Percentiles rank a stretch among this genome's conserved stretches.
Evolutionary conservation across 768 basidiomycete species (phyloP).

Genomic region (Leccinum uliginosum): DNA sequence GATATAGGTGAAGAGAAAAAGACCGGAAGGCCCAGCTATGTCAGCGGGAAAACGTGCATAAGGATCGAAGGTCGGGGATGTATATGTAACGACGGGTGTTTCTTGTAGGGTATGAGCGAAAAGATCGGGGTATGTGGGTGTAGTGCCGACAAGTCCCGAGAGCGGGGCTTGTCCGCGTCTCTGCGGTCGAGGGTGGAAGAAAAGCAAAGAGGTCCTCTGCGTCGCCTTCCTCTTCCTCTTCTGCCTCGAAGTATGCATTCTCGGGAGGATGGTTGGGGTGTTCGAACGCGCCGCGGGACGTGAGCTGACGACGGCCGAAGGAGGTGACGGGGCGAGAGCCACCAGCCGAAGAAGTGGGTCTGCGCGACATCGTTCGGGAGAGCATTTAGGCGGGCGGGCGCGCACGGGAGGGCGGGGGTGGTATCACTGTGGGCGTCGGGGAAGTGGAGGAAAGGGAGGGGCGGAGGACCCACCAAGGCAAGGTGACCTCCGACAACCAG

Average conservation of each 20-base stretch:
- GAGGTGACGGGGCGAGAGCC: slow-evolving; percentile 28
- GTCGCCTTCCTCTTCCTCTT: slow-evolving; percentile 71
- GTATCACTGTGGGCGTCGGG: neutral
- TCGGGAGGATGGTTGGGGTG: slow-evolving; percentile 14
- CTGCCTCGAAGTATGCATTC: slow-evolving; percentile 35
- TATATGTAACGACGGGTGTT: slow-evolving; percentile 34
- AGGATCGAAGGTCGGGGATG: slow-evolving; percentile 51
- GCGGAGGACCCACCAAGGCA: too few relatives aligned
- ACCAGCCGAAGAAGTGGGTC: slow-evolving; percentile 29
- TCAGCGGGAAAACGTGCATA: slow-evolving; percentile 40
- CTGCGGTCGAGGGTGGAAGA: slow-evolving; percentile 75
- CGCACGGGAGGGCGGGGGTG: neutral
- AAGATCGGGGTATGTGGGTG: slow-evolving; percentile 20
- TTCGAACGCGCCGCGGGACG: slow-evolving; percentile 15
- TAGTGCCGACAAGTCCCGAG: slow-evolving; percentile 21
- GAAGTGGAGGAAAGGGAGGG: too few relatives aligned
- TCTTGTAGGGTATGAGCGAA: slow-evolving; percentile 21
- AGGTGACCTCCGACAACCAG: too few relatives aligned
- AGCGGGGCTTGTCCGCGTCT: slow-evolving; percentile 23
- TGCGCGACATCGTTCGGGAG: slow-evolving; percentile 22
- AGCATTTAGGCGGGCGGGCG: neutral
- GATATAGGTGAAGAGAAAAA: slow-evolving; percentile 28
- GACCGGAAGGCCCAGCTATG: slow-evolving; percentile 32
- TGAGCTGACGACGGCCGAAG: slow-evolving; percentile 14
- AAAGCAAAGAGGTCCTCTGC: slow-evolving; percentile 89